Evolutionary conservation across 768 basidiomycete species (phyloP), one percentile per base, ranked within the genome.

Genomic region (Phanerodontia chrysosporium): DNA sequence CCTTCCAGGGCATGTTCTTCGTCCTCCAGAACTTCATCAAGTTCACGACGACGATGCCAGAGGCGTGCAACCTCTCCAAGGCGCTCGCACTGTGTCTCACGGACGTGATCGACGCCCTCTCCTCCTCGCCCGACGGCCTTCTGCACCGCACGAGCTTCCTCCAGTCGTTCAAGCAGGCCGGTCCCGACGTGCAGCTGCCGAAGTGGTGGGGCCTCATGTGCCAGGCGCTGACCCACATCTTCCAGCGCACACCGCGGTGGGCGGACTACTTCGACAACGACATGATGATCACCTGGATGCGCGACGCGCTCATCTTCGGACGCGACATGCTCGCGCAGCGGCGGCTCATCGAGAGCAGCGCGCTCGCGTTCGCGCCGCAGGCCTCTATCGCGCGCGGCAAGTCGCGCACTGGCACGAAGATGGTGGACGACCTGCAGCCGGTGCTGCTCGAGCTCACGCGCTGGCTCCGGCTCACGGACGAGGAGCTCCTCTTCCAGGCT

Each of bases 211-310:
- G 77, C 29, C 72, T 84, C 35, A 92, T 98, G 90, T 86, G 87
- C 6, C 78, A 80, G 51, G 83, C 90, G 2, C 82, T 96, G 49
- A 81, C 89, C 0, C 78, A 89, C 53, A 93, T 99, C 62, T 98
- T 97, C 76, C 85, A 83, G 67, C 81, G 83, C 54, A 95, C 95
- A 2, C 88, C 87, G 0, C 67, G 76, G 14, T 99, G 97, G 97
- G 83, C 97, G 0, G 70, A 76, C 8, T 88, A 80, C 69, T 91
- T 91, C 70, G 87, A 90, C 55, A 85, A 83, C 65, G 82, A 86
- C 27, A 85, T 86, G 57, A 97, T 99, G 95, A 81, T 90, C 14
- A 82, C 86, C 30, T 99, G 97, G 97, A 98, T 99, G 97, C 84
- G 95, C 57, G 97, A 98, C 69, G 97, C 95, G 2, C 79, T 98